A percentile compares a stretch with the other conserved stretches of the same genome.
These are phyloP conservation scores for Apostasia shenzhenica DNA, from an alignment of 106 monocot species.

Conservation along the genomic window DNA sequence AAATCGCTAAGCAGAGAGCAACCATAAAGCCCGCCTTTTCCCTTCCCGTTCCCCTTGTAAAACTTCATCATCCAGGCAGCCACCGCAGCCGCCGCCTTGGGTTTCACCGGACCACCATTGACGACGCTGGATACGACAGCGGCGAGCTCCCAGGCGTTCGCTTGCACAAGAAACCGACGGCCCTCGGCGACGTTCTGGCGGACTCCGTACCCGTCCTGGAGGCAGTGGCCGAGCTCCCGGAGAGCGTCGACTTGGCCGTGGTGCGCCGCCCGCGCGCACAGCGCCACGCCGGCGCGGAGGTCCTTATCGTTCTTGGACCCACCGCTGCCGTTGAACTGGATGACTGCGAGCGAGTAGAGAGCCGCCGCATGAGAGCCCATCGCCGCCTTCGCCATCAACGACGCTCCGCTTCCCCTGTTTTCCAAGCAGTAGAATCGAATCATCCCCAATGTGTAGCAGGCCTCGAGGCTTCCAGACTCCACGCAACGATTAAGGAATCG, in stretches of 20 bases:
- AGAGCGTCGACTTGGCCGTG: conserved; percentile 40
- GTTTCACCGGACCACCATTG: not conserved
- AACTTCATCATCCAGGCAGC: too few species aligned
- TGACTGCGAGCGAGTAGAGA: conserved; percentile 34
- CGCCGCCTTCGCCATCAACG: conserved; percentile 39
- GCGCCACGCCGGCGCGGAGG: conserved; percentile 23
- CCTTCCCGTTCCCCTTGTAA: too few species aligned
- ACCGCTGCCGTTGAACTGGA: conserved; percentile 47
- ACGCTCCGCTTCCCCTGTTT: conserved; percentile 21
- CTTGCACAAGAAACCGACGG: not conserved
- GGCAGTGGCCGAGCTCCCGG: conserved; percentile 44
- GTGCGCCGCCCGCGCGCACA: conserved; percentile 28
- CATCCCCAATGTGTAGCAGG: conserved; percentile 25
- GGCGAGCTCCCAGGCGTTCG: conserved; percentile 3
- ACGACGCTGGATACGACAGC: too few species aligned
- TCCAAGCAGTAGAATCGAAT: conserved; percentile 41
- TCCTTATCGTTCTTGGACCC: conserved; percentile 18
- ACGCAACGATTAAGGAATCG: conserved; percentile 38
- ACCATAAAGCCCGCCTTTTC: too few species aligned
- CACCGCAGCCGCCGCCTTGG: not conserved
- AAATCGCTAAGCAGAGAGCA: conserved; percentile 21
- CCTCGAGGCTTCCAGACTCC: conserved; percentile 43
- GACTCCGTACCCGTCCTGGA: conserved; percentile 39
- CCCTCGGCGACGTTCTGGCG: conserved; percentile 1
- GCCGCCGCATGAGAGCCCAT: conserved; percentile 32